Evolutionary conservation across 768 basidiomycete genomes (phyloP).

Genomic region (Mycena floridula): DNA sequence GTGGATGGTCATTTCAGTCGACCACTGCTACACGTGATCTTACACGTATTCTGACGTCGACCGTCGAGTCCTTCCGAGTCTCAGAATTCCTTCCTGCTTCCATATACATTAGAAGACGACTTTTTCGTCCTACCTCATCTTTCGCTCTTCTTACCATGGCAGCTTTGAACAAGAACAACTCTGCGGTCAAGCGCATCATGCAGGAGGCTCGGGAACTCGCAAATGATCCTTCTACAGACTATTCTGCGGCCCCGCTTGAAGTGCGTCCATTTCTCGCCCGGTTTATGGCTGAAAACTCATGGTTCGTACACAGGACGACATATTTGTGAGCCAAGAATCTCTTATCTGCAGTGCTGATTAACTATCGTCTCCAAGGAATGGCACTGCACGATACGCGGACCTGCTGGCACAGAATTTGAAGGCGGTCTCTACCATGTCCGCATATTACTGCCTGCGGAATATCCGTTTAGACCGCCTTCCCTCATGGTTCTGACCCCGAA

Average conservation of each 20-base stretch:
- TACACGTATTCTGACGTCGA: neutral
- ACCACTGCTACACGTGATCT: neutral
- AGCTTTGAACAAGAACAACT: constrained; percentile 76
- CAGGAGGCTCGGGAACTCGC: constrained; percentile 90
- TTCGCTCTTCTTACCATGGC: constrained; percentile 13
- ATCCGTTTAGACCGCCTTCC: constrained; percentile 94
- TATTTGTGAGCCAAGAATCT: constrained; percentile 50
- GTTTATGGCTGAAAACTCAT: neutral
- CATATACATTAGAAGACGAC: no score
- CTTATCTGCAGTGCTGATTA: constrained; percentile 13
- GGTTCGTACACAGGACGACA: constrained; percentile 57
- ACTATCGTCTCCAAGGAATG: constrained; percentile 49
- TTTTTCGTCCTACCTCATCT: constrained; percentile 5
- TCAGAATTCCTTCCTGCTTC: no score
- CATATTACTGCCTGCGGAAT: constrained; percentile 85
- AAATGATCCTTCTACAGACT: constrained; percentile 80
- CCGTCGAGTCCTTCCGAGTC: no score
- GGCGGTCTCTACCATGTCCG: constrained; percentile 96
- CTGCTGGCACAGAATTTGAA: constrained; percentile 84
- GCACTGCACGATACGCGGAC: constrained; percentile 96
- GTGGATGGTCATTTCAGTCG: constrained; percentile 46
- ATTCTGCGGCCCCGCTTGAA: constrained; percentile 82
- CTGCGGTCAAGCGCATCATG: constrained; percentile 95
- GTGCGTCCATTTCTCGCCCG: constrained; percentile 18
- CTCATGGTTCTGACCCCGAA: constrained; percentile 95